Evolutionary conservation across 192 early-diverging fungal species (phyloP).

Genomic region (Allomyces javanicus): DNA sequence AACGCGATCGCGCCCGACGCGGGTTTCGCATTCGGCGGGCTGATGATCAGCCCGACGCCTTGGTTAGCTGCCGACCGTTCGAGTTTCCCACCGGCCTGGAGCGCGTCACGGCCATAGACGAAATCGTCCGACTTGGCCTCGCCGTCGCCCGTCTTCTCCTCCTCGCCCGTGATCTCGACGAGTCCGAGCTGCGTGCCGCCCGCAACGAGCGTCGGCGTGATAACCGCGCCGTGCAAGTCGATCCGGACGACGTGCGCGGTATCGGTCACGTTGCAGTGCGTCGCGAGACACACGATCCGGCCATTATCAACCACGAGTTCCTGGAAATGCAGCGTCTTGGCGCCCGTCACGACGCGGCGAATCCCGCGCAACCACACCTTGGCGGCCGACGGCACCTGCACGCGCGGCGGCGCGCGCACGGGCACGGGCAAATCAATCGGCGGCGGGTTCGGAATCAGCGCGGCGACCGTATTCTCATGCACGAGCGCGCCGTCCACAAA

Average conservation of each 20-base stretch:
- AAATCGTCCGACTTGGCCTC: background rate
- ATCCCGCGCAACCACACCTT: background rate
- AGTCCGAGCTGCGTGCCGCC: background rate
- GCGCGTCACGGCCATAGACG: background rate
- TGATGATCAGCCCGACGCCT: background rate
- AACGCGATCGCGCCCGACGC: background rate
- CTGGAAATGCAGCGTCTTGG: background rate
- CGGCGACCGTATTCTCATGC: conserved; percentile 22
- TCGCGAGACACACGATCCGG: background rate
- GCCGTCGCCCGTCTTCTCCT: background rate
- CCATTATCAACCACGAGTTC: background rate
- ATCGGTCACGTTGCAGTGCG: background rate
- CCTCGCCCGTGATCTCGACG: background rate
- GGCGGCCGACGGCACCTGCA: background rate
- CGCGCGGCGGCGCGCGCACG: conserved; percentile 4
- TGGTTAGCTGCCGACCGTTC: background rate
- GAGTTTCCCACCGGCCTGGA: background rate
- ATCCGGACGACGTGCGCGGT: background rate
- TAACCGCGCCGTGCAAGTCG: background rate
- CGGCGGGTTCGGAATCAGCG: conserved; percentile 21
- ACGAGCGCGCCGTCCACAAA: conserved; percentile 49
- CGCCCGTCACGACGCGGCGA: background rate
- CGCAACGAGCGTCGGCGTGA: background rate
- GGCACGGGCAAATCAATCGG: conserved; percentile 14
- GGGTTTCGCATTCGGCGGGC: background rate